Conservation (phyloP, 139 green algal genomes). For the Tetradesmus lagerheimii region DNA sequence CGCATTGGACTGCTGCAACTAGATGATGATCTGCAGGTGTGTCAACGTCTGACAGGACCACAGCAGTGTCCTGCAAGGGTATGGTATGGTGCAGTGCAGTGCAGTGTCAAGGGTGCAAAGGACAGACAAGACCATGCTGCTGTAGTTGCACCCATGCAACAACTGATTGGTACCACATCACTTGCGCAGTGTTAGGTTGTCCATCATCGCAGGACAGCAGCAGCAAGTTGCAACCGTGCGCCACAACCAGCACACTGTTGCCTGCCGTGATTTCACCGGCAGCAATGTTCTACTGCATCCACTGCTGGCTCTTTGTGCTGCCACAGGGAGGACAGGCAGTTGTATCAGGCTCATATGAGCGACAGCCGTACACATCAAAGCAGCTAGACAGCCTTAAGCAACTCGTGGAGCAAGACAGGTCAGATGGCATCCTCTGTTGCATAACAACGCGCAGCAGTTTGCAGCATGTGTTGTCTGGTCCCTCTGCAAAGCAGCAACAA, state of each 20-base stretch:
- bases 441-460: neutral
- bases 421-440: neutral
- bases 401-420: slow-evolving; percentile 33
- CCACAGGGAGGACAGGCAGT: neutral
- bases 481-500: too few relatives aligned
- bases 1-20: neutral
- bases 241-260: too few relatives aligned
- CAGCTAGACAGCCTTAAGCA: slow-evolving; percentile 10
- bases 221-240: too few relatives aligned
- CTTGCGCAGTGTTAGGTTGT: too few relatives aligned
- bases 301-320: neutral
- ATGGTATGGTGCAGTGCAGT: neutral
- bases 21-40: neutral
- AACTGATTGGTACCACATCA: neutral
- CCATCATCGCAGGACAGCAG: too few relatives aligned
- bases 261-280: too few relatives aligned
- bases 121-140: neutral
- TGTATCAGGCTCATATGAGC: slow-evolving; percentile 2
- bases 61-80: neutral
- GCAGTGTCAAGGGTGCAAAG: neutral
- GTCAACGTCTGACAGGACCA: too few relatives aligned
- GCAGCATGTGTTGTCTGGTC: neutral
- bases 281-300: too few relatives aligned
- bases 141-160: neutral
- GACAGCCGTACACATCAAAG: neutral